Conservation (phyloP, 2,329 filamentous ascomycete species). For the Pseudovirgaria hyperparasitica region DNA sequence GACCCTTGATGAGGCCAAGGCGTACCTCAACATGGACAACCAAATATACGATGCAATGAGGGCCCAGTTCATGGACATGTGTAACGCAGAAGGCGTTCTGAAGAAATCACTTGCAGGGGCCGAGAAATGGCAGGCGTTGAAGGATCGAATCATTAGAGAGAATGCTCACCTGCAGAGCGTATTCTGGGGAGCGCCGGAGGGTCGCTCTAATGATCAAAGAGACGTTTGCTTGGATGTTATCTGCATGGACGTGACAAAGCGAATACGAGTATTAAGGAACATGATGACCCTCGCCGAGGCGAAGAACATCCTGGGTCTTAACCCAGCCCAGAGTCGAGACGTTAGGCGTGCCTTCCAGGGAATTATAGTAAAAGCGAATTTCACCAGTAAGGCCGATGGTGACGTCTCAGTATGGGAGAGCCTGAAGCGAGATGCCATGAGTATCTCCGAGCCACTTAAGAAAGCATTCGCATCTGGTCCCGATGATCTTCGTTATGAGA, state of each 20-base stretch:
- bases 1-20: conserved; percentile 66
- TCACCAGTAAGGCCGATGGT: conserved; percentile 61
- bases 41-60: conserved; percentile 51
- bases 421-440: conserved; percentile 56
- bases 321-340: conserved; percentile 53
- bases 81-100: conserved; percentile 50
- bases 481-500: conserved; percentile 38
- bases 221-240: conserved; percentile 64
- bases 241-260: conserved; percentile 70
- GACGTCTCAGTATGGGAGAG: conserved; percentile 59
- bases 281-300: conserved; percentile 63
- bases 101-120: conserved; percentile 68
- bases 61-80: conserved; percentile 56
- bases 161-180: conserved; percentile 49
- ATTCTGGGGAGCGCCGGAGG: conserved; percentile 44
- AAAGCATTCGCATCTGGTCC: conserved; percentile 39
- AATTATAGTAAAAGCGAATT: conserved; percentile 51
- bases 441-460: conserved; percentile 42
- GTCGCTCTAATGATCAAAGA: conserved; percentile 43
- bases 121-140: conserved; percentile 60
- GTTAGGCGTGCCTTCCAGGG: conserved; percentile 54
- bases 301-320: conserved; percentile 58
- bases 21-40: conserved; percentile 52
- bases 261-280: conserved; percentile 52
- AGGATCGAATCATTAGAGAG: conserved; percentile 53